Evolutionary conservation across 768 basidiomycete genomes (phyloP).

Genomic region (Brasilioporus rufonigricans): DNA sequence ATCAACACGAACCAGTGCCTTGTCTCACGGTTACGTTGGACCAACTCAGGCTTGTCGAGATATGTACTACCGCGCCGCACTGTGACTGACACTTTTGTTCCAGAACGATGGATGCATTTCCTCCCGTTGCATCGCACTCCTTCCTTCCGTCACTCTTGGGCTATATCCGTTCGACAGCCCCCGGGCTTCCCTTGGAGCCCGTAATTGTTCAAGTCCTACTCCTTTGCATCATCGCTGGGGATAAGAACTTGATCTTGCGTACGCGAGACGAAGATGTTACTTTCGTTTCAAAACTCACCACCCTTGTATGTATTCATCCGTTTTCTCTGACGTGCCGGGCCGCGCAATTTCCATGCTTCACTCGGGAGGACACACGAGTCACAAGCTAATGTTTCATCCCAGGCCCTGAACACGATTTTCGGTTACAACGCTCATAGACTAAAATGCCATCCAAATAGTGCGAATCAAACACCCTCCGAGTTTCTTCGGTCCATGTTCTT

Average conservation of each 20-base stretch:
- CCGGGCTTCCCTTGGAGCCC: constrained; percentile 57
- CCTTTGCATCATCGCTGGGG: constrained; percentile 59
- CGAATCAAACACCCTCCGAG: constrained; percentile 18
- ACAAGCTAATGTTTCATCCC: constrained; percentile 11
- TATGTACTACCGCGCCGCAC: background rate
- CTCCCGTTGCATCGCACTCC: constrained; percentile 40
- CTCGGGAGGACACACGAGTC: background rate
- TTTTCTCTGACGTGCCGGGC: constrained; percentile 1
- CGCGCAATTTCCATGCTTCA: constrained; percentile 5
- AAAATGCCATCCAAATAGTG: constrained; percentile 39
- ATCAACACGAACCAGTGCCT: constrained; percentile 27
- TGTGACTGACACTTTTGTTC: background rate
- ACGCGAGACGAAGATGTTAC: constrained; percentile 64
- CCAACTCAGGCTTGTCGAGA: background rate
- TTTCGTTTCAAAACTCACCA: constrained; percentile 54
- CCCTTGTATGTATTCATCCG: constrained; percentile 43
- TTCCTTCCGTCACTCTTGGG: constrained; percentile 52
- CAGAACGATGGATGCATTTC: constrained; percentile 14
- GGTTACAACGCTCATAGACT: constrained; percentile 56
- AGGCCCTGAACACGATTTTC: constrained; percentile 63
- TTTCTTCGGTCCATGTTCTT: constrained; percentile 42
- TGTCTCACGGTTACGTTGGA: background rate
- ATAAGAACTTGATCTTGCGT: constrained; percentile 63
- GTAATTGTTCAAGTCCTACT: constrained; percentile 65
- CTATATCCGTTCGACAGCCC: constrained; percentile 42